Evolutionary conservation across 495 filamentous ascomycete genomes (phyloP), one percentile per base, ranked within the genome.

Genomic region (Massariosphaeria phaeospora): DNA sequence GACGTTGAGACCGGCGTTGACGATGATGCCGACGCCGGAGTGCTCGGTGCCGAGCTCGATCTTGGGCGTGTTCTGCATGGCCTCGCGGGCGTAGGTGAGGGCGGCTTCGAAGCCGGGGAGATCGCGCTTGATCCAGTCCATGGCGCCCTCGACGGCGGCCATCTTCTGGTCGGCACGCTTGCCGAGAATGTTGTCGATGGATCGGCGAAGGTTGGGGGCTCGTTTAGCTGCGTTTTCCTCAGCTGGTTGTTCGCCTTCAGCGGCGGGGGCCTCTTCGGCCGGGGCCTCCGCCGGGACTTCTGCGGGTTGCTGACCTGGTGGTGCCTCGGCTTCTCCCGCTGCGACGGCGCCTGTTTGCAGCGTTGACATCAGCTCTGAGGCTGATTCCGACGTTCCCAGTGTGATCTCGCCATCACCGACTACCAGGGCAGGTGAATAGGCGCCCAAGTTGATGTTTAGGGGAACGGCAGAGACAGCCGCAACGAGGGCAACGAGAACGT

Each of bases 381-480:
- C 74, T 18, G 63, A 63, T 46, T 72, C 73, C 41, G 47, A 69
- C 34, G 74, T 66, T 33, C 66, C 67, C 57, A 80, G 77, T 12
- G 75, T 74, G 51, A 80, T 78, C 50, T 73, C 76, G 63, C 77
- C 76, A 70, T 80, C 76, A 72, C 77, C 76, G 63, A 80, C 77
- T 60, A 80, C 77, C 65, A 80, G 51, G 26, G 77, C 77, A 12
- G 76, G 77, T 10, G 76, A 79, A 62, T 78, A 80, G n/a, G 77
- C 76, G 17, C 76, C 77, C 24, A 80, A 68, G 68, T 80, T 80
- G 71, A 80, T 80, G 69, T 80, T 80, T 4, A 80, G 67, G 9
- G 76, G 77, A 51, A 81, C 67, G 33, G 77, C 78, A 35, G 53
- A 55, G 55, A 59, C 47, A 15, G 63, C 42, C 20, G 59, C 46